phyloP scores from a whole-genome alignment of 1,284 basidiomycete species.

The Irpex sp. region DNA sequence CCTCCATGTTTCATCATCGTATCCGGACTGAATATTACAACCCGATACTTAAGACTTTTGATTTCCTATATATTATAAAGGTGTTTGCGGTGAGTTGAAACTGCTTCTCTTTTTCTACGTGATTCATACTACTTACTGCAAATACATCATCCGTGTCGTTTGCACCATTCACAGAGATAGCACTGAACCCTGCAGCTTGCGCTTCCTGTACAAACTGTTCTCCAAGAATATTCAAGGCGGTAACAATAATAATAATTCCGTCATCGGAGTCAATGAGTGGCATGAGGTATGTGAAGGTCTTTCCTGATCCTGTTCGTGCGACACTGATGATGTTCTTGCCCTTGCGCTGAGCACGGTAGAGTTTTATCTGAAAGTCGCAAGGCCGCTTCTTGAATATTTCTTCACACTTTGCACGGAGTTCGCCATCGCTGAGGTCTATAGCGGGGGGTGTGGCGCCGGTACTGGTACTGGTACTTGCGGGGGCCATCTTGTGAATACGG shows the following conservation, averaged over 20 bases:
- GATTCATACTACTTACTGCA: background rate
- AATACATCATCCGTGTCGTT: background rate
- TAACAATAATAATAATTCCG: constrained; percentile 13
- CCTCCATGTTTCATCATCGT: constrained; percentile 21
- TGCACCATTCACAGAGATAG: constrained; percentile 5
- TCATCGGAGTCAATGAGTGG: constrained; percentile 4
- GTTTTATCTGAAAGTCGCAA: background rate
- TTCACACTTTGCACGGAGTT: background rate
- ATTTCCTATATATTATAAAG: constrained; percentile 24
- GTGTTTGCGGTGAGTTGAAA: too few species aligned
- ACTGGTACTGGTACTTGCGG: too few species aligned
- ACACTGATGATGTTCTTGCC: background rate
- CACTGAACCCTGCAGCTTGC: constrained; percentile 2
- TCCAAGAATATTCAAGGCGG: constrained; percentile 18
- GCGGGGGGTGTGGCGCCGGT: too few species aligned
- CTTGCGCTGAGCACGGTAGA: background rate
- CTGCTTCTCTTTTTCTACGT: too few species aligned
- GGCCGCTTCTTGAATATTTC: background rate
- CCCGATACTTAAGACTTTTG: constrained; percentile 22
- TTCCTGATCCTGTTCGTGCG: constrained; percentile 11
- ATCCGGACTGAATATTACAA: constrained; percentile 28
- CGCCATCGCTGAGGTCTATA: background rate
- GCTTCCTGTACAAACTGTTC: constrained; percentile 12
- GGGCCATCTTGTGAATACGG: too few species aligned
- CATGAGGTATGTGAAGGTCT: constrained; percentile 13